Evolutionary conservation across 768 basidiomycete species (phyloP).

Genomic region (Suillus fuscotomentosus): DNA sequence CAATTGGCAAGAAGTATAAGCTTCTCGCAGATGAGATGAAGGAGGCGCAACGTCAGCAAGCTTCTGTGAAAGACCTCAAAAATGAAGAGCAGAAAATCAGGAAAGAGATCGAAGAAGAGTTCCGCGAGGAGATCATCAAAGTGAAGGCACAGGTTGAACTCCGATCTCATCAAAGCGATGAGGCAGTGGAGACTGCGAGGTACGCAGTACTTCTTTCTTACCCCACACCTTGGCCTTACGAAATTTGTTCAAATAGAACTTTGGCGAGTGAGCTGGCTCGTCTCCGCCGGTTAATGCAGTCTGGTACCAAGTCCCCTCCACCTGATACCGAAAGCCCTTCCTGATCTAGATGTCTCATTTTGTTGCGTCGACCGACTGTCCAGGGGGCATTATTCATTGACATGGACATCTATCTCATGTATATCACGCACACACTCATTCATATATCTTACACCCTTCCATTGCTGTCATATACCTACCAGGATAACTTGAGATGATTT

Average conservation of each 20-base stretch:
- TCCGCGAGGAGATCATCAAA: slow-evolving; percentile 53
- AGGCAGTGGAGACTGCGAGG: slow-evolving; percentile 62
- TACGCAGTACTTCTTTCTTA: slow-evolving; percentile 31
- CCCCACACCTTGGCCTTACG: background rate
- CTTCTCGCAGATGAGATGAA: slow-evolving; percentile 63
- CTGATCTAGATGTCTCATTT: slow-evolving; percentile 1
- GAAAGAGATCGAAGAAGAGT: slow-evolving; percentile 59
- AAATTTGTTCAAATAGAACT: slow-evolving; percentile 35
- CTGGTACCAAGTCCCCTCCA: slow-evolving; percentile 37
- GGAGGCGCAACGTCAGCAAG: slow-evolving; percentile 43
- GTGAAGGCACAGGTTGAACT: slow-evolving; percentile 55
- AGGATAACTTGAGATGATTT: slow-evolving; percentile 20
- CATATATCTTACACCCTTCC: slow-evolving; percentile 11
- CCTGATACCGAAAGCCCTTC: slow-evolving; percentile 8
- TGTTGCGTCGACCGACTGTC: background rate
- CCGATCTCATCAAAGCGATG: slow-evolving; percentile 53
- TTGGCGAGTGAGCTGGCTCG: slow-evolving; percentile 65
- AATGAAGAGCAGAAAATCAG: slow-evolving; percentile 48
- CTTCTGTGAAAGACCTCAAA: slow-evolving; percentile 48
- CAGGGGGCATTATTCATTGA: slow-evolving; percentile 1
- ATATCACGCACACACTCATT: slow-evolving; percentile 31
- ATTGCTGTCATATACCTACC: slow-evolving; percentile 26
- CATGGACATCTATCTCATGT: slow-evolving; percentile 31
- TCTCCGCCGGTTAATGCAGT: slow-evolving; percentile 72
- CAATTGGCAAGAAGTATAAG: slow-evolving; percentile 66